Percentiles rank a stretch among this genome's conserved stretches.
These are phyloP conservation scores for Penicillium turbatum DNA, from an alignment of 495 filamentous ascomycete genomes.

Conservation along the genomic window DNA sequence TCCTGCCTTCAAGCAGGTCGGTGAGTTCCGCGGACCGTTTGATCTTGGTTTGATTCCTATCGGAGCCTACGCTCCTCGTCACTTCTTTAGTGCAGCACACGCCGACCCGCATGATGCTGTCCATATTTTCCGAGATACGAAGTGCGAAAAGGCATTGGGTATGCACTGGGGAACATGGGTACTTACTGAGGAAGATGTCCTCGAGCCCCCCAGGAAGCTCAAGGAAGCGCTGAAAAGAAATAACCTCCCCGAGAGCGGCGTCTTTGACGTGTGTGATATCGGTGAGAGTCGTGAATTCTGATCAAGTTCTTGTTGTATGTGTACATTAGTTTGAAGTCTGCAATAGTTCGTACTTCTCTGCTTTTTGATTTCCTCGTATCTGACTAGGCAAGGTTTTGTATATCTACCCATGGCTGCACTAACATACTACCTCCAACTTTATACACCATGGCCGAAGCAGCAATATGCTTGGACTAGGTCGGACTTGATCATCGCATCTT, in stretches of 20 bases:
- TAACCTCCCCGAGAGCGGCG: constrained; percentile 65
- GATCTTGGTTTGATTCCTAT: constrained; percentile 95
- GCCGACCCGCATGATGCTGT: constrained; percentile 85
- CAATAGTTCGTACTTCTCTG: neutral
- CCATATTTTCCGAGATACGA: constrained; percentile 85
- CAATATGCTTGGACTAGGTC: too few relatives aligned
- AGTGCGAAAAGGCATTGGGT: constrained; percentile 75
- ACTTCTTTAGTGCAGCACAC: constrained; percentile 74
- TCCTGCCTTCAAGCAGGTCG: constrained; percentile 85
- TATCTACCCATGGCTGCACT: too few relatives aligned
- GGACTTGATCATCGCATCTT: too few relatives aligned
- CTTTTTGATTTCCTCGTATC: neutral
- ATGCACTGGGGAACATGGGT: constrained; percentile 98
- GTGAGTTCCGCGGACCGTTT: constrained; percentile 76
- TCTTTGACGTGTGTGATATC: constrained; percentile 86
- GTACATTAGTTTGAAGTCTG: neutral
- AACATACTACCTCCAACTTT: too few relatives aligned
- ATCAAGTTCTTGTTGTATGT: neutral
- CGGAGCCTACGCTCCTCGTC: constrained; percentile 82
- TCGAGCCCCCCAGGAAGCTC: constrained; percentile 76
- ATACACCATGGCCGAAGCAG: too few relatives aligned
- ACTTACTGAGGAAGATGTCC: constrained; percentile 76
- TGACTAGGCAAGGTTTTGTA: too few relatives aligned
- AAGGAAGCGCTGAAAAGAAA: constrained; percentile 68
- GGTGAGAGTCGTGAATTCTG: constrained; percentile 79